These are phyloP conservation scores for Xylariomycetidae sp. DNA, from an alignment of 2,329 filamentous ascomycete genomes.

Conservation along the genomic window DNA sequence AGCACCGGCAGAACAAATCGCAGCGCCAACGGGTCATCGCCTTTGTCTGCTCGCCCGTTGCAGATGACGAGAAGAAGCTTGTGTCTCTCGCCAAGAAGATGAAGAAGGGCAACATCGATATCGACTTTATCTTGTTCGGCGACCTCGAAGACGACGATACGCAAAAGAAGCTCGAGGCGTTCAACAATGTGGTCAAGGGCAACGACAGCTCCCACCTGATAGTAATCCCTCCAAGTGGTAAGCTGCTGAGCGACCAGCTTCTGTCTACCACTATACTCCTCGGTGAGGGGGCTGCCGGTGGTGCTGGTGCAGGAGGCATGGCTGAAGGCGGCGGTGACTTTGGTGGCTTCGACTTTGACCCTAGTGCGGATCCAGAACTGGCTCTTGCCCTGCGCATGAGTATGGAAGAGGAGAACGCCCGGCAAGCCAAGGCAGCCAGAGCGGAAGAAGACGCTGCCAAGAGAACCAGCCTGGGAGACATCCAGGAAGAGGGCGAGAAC, in stretches of 20 bases:
- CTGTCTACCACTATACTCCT: constrained; percentile 85
- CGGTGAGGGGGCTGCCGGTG: constrained; percentile 64
- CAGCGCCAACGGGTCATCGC: constrained; percentile 96
- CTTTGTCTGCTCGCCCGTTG: constrained; percentile 89
- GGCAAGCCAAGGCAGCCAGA: constrained; percentile 80
- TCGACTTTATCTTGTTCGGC: constrained; percentile 94
- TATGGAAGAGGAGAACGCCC: constrained; percentile 95
- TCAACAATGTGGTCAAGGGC: constrained; percentile 89
- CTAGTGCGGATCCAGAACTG: constrained; percentile 85
- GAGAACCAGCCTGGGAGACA: constrained; percentile 73
- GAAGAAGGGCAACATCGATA: constrained; percentile 94
- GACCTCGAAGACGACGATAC: constrained; percentile 86
- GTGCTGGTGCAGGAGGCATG: constrained; percentile 48
- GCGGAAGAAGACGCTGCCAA: constrained; percentile 68
- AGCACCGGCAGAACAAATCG: constrained; percentile 96
- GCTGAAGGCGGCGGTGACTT: constrained; percentile 64
- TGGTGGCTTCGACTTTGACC: constrained; percentile 81
- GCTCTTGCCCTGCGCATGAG: constrained; percentile 94
- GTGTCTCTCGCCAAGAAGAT: constrained; percentile 92
- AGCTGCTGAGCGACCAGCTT: constrained; percentile 88
- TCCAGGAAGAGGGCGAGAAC: constrained; percentile 74
- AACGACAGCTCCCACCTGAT: constrained; percentile 88
- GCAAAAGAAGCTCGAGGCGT: constrained; percentile 86
- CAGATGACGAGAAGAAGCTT: constrained; percentile 84
- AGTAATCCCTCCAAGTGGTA: constrained; percentile 83